phyloP scores from a whole-genome alignment of 2,329 filamentous ascomycete genomes.

The Ciborinia camelliae region DNA sequence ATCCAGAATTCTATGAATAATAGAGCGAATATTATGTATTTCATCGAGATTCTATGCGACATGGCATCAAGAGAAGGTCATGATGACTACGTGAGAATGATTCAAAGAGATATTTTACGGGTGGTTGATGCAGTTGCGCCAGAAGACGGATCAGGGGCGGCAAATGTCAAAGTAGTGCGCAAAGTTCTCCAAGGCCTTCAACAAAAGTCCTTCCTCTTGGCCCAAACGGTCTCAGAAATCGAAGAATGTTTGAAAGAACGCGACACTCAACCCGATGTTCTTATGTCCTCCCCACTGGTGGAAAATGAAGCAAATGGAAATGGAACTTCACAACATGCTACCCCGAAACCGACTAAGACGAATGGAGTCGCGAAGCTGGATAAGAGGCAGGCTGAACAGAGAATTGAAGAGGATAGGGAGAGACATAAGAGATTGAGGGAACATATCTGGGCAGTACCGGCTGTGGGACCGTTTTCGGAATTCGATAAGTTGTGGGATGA shows the following conservation, averaged over 20 bases:
- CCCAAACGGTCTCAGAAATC: constrained; percentile 72
- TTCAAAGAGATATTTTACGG: constrained; percentile 86
- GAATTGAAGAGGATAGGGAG: constrained; percentile 95
- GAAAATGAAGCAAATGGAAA: constrained; percentile 27
- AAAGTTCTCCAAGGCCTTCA: constrained; percentile 70
- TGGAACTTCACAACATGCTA: constrained; percentile 23
- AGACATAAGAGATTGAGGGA: constrained; percentile 88
- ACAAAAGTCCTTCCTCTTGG: constrained; percentile 67
- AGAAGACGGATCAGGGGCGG: constrained; percentile 79
- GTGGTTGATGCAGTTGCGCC: constrained; percentile 92
- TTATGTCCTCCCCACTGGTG: constrained; percentile 16
- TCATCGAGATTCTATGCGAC: constrained; percentile 92
- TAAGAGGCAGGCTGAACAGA: constrained; percentile 87
- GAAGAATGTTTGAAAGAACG: constrained; percentile 79
- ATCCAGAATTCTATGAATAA: constrained; percentile 88
- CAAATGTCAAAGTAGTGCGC: constrained; percentile 89
- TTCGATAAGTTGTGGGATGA: constrained; percentile 83
- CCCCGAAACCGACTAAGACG: constrained; percentile 11
- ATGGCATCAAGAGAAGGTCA: constrained; percentile 58
- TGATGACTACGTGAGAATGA: constrained; percentile 83
- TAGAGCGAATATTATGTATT: constrained; percentile 98
- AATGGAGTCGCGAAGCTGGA: constrained; percentile 52
- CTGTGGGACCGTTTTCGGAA: constrained; percentile 52
- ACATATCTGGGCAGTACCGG: constrained; percentile 84
- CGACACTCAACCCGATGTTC: constrained; percentile 30